phyloP scores from a whole-genome alignment of 139 green algal genomes.

The Chlamydomonas sp. region DNA sequence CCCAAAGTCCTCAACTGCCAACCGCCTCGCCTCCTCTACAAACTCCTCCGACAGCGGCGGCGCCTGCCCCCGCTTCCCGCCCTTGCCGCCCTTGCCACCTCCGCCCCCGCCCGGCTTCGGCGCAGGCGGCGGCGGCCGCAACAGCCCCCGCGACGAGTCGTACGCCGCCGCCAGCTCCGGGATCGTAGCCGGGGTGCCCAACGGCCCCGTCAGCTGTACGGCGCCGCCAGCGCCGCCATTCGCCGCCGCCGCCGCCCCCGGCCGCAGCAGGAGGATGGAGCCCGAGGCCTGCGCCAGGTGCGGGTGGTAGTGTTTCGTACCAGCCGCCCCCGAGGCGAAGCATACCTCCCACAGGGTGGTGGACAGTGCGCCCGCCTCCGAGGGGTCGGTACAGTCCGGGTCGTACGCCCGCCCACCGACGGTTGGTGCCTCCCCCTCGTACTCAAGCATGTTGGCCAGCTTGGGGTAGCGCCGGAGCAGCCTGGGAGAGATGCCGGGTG shows the following conservation, averaged over 20 bases:
- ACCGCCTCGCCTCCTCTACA: background rate
- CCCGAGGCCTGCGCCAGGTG: conserved; percentile 52
- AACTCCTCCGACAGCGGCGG: conserved; percentile 10
- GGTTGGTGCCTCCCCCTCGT: conserved; percentile 68
- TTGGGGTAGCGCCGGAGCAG: conserved; percentile 62
- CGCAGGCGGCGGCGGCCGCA: conserved; percentile 58
- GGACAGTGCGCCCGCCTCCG: conserved; percentile 57
- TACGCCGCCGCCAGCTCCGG: conserved; percentile 59
- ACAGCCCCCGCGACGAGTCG: conserved; percentile 50
- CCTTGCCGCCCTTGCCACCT: background rate
- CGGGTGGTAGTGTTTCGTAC: conserved; percentile 60
- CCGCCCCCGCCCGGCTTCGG: conserved; percentile 8
- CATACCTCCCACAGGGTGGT: conserved; percentile 64
- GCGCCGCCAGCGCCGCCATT: background rate
- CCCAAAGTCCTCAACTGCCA: conserved; percentile 8
- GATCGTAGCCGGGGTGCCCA: conserved; percentile 36
- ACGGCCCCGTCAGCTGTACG: conserved; percentile 34
- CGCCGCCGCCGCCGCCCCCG: conserved; percentile 1
- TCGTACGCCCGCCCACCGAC: conserved; percentile 55
- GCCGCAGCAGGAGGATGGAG: conserved; percentile 8
- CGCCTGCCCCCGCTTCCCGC: background rate
- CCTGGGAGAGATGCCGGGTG: conserved; percentile 17
- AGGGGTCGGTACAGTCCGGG: conserved; percentile 54
- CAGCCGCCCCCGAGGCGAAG: conserved; percentile 36
- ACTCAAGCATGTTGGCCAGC: conserved; percentile 74